Base-by-base conservation (phyloP, 495 filamentous ascomycete genomes). In the Evernia prunastri region DNA sequence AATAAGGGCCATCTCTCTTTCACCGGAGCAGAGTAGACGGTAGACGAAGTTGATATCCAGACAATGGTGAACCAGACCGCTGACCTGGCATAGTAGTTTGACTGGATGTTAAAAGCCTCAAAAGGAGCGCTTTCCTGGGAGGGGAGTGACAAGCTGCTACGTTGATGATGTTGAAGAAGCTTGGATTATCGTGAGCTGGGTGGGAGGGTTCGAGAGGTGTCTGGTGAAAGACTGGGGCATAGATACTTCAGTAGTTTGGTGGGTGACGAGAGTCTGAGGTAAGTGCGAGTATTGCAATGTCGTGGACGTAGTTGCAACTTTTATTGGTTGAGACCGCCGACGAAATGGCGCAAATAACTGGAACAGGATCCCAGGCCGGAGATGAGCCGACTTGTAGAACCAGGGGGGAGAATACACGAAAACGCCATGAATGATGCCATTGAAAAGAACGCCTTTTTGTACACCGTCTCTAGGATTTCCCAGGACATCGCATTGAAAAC, bases 1-100 rank as follows among this genome's bases (percentile, higher is more conserved):
- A 39, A 33, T 43, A 39, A 47, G 40, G 37, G 27, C 23, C n/a
- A 6, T 59, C 23, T 27, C 56, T 43, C 20, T 53, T 29, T 33
- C 51, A 54, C 18, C 1, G 23, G 43, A 51, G 56, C 56, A 64
- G 62, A 42, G 56, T 39, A 40, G 62, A 64, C 27, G 56, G 62
- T 59, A 51, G 56, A 64, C 42, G 56, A 53, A 15, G 36, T 59
- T 64, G 62, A 64, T 27, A 33, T 37, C 35, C 63, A 65, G 63
- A 39, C 58, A 65, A 47, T 61, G 58, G 58, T 54, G 58, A 51
- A 37, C 45, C 17, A 45, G 5, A 25, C 43, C 27, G 56, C 47
- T 57, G 63, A 58, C 56, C 58, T 45, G 35, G 35, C 20, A 27
- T 12, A 25, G 42, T 39, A 20, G 54, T 35, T 36, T 20, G 47